These are phyloP conservation scores for Puccinia novopanici DNA, from an alignment of 1,284 basidiomycete species.

Conservation along the genomic window DNA sequence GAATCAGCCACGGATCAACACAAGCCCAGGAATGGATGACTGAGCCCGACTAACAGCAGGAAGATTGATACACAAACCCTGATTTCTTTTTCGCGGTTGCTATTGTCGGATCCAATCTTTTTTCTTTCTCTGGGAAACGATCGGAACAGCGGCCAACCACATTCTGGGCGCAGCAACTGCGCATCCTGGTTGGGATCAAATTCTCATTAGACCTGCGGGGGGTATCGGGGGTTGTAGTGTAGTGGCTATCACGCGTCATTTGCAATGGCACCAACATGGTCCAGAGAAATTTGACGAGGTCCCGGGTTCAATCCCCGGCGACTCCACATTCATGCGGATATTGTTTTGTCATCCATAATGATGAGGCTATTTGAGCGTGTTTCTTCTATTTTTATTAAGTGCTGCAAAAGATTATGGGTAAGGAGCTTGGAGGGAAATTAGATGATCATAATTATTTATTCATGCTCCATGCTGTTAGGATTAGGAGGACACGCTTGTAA, in stretches of 20 bases:
- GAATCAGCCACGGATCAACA: neutral
- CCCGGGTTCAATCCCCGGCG: slow-evolving; percentile 51
- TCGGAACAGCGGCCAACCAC: neutral
- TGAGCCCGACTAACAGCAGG: neutral
- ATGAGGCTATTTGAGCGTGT: no score
- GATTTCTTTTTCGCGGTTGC: neutral
- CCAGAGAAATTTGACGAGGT: slow-evolving; percentile 42
- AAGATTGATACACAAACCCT: neutral
- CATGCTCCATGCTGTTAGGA: no score
- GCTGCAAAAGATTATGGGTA: no score
- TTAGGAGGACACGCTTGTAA: no score
- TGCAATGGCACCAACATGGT: slow-evolving; percentile 16
- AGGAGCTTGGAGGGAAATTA: no score
- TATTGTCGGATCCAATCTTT: no score
- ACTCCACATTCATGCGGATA: slow-evolving; percentile 19
- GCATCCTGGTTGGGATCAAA: no score
- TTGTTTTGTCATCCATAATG: neutral
- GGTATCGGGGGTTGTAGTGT: slow-evolving; percentile 51
- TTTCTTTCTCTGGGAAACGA: neutral
- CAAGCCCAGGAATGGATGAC: neutral
- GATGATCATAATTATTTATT: no score
- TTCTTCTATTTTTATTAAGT: no score
- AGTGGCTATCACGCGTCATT: slow-evolving; percentile 51
- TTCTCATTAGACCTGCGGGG: no score
- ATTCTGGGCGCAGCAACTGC: neutral